Evolutionary conservation across 371 early-diverging fungal genomes (phyloP).

Genomic region (Polyrhizophydium stewartii): DNA sequence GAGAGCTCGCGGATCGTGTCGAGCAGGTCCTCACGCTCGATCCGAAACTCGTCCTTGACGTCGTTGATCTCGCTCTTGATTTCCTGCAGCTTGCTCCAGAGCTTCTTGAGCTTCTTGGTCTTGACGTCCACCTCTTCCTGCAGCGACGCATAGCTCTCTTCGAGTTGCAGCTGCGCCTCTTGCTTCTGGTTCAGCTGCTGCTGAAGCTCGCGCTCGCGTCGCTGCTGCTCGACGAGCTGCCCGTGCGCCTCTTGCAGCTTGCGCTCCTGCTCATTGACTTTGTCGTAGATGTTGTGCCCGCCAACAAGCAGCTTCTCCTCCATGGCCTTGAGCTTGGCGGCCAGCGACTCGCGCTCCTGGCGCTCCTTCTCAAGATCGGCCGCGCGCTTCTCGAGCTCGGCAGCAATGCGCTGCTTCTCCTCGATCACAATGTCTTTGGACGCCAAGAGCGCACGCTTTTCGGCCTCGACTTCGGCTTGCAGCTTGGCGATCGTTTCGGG

Average conservation of each 20-base stretch:
- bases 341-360: slow-evolving; percentile 37
- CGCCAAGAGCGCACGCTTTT: slow-evolving; percentile 38
- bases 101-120: slow-evolving; percentile 49
- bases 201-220: slow-evolving; percentile 42
- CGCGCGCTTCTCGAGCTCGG: slow-evolving; percentile 44
- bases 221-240: slow-evolving; percentile 33
- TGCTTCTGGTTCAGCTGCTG: slow-evolving; percentile 36
- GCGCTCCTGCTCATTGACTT: slow-evolving; percentile 38
- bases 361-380: slow-evolving; percentile 44
- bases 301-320: slow-evolving; percentile 51
- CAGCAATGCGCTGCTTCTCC: slow-evolving; percentile 41
- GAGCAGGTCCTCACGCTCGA: slow-evolving; percentile 48
- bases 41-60: slow-evolving; percentile 44
- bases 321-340: slow-evolving; percentile 33
- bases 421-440: slow-evolving; percentile 46
- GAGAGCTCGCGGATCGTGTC: slow-evolving; percentile 50
- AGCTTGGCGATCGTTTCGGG: slow-evolving; percentile 37
- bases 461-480: slow-evolving; percentile 42
- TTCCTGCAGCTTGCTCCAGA: slow-evolving; percentile 39
- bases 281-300: slow-evolving; percentile 39
- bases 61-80: slow-evolving; percentile 48
- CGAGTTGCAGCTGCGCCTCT: slow-evolving; percentile 47
- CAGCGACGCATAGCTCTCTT: slow-evolving; percentile 48
- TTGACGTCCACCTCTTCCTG: slow-evolving; percentile 52
- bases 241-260: slow-evolving; percentile 31